Evolutionary conservation across 192 early-diverging fungal species (phyloP), one percentile per base, ranked within the genome.

Genomic region (Umbelopsis sp.): DNA sequence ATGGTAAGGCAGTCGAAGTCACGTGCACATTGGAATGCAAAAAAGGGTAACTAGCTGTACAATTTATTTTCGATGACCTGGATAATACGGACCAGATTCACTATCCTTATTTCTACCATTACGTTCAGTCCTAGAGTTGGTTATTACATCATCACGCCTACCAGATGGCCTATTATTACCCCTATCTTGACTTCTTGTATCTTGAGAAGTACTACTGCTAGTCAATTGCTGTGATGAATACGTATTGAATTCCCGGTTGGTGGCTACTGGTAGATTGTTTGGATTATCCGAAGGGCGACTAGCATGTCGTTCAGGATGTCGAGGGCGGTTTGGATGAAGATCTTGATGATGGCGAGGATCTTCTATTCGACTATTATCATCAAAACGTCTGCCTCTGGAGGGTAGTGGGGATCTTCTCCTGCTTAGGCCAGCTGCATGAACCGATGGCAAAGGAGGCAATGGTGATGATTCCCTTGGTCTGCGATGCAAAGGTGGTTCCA

Each of bases 61-160:
- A 41, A 41, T 41, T 41, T 53, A 26, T 53, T 22, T 53, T 26
- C 22, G 56, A 29, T 31, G 56, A 32, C 17, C 34, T 29, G 26
- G 31, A 32, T 62, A 7, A 62, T 29, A 34, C 2, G 26, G 56
- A 20, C 17, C 12, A 2, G 24, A 31, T n/a, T 62, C 31, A 29
- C n/a, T 62, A 34, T 26, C 56, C 8, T 62, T 22, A 12, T 22
- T 14, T 16, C 29, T 62, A 32, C 56, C 26, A 62, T 34, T 62
- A 31, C 56, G 56, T 62, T 62, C 56, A 62, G 26, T 20, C 17
- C 56, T 62, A 62, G 56, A 62, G 31, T 62, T 62, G 4, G 31
- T 62, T 31, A 62, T 62, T 32, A 62, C 56, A 7, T 34, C 26
- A n/a, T 62, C 29, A 34, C 29, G 56, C 31, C 56, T 34, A 26